Evolutionary conservation across 1,284 basidiomycete species (phyloP).

Genomic region (Bothia castanella): DNA sequence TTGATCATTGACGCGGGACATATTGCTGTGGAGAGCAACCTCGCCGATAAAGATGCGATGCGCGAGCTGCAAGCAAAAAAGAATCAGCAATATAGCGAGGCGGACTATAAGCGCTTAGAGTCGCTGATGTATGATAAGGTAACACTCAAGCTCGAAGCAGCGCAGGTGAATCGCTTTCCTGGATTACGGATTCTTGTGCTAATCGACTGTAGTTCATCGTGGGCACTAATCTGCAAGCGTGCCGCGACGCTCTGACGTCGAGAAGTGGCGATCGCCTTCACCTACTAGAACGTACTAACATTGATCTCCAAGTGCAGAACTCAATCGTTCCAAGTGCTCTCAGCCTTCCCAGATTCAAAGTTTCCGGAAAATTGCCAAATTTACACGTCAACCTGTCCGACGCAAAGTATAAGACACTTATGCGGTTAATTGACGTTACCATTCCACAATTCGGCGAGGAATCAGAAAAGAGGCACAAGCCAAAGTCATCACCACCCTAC

Average conservation of each 20-base stretch:
- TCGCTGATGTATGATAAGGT: slow-evolving; percentile 97
- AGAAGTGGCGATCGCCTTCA: slow-evolving; percentile 67
- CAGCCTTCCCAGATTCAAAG: slow-evolving; percentile 87
- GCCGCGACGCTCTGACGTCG: slow-evolving; percentile 71
- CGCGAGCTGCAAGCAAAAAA: slow-evolving; percentile 83
- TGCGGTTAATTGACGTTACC: slow-evolving; percentile 89
- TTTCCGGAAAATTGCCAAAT: slow-evolving; percentile 86
- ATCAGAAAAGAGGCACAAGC: slow-evolving; percentile 27
- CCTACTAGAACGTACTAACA: slow-evolving; percentile 89
- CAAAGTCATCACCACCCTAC: slow-evolving; percentile 26
- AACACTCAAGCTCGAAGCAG: slow-evolving; percentile 80
- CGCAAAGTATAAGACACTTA: slow-evolving; percentile 90
- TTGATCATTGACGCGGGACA: slow-evolving; percentile 96
- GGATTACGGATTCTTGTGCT: slow-evolving; percentile 2
- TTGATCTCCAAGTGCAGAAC: slow-evolving; percentile 88
- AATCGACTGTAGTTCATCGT: slow-evolving; percentile 73
- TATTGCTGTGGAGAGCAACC: slow-evolving; percentile 88
- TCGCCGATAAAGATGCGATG: slow-evolving; percentile 83
- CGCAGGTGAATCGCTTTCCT: slow-evolving; percentile 59
- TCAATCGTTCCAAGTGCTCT: slow-evolving; percentile 89
- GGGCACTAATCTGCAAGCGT: slow-evolving; percentile 81
- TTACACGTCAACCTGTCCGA: slow-evolving; percentile 95
- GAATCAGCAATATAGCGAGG: slow-evolving; percentile 82
- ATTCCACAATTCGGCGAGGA: slow-evolving; percentile 81
- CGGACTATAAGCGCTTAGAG: slow-evolving; percentile 87